Percentiles rank a stretch among this genome's conserved stretches.
phyloP scores from a whole-genome alignment of 176 grass and related monocot species.

The Neostapfia colusana region DNA sequence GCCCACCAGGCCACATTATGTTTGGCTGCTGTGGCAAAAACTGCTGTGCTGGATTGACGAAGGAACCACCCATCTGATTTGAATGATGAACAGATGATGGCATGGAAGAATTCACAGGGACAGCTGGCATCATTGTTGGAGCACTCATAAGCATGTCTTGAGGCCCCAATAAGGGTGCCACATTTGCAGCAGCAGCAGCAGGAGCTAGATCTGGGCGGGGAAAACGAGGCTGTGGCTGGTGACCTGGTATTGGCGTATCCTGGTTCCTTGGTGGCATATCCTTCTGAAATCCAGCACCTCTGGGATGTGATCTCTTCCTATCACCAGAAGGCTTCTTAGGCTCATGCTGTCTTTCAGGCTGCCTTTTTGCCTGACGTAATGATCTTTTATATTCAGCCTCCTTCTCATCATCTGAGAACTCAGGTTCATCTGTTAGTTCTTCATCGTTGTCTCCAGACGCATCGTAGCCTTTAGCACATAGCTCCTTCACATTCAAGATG shows the following conservation, averaged over 20 bases:
- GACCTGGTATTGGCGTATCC: slow-evolving; percentile 17
- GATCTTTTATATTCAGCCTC: slow-evolving; percentile 81
- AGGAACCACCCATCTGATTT: slow-evolving; percentile 51
- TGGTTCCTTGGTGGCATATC: slow-evolving; percentile 24
- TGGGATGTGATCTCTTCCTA: slow-evolving; percentile 48
- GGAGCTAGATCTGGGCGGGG: slow-evolving; percentile 19
- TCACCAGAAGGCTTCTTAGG: slow-evolving; percentile 41
- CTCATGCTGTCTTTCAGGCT: slow-evolving; percentile 45
- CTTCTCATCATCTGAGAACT: slow-evolving; percentile 95
- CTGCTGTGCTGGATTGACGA: slow-evolving; percentile 53
- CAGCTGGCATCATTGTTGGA: slow-evolving; percentile 25
- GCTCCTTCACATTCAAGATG: slow-evolving; percentile 72
- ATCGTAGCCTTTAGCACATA: slow-evolving; percentile 83
- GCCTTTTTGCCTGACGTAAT: slow-evolving; percentile 55
- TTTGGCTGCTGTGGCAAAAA: slow-evolving; percentile 52
- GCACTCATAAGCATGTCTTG: slow-evolving; percentile 23
- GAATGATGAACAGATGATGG: slow-evolving; percentile 34
- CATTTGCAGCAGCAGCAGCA: slow-evolving; percentile 9
- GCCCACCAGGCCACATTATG: slow-evolving; percentile 39
- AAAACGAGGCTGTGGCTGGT: slow-evolving; percentile 21
- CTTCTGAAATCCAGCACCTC: slow-evolving; percentile 32
- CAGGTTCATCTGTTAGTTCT: slow-evolving; percentile 50
- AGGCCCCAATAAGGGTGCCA: not conserved
- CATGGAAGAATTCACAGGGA: slow-evolving; percentile 42
- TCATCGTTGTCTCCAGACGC: slow-evolving; percentile 65